Evolutionary conservation across 768 basidiomycete genomes (phyloP), one percentile per base, ranked within the genome.

Genomic region (Tulasnella sp.): DNA sequence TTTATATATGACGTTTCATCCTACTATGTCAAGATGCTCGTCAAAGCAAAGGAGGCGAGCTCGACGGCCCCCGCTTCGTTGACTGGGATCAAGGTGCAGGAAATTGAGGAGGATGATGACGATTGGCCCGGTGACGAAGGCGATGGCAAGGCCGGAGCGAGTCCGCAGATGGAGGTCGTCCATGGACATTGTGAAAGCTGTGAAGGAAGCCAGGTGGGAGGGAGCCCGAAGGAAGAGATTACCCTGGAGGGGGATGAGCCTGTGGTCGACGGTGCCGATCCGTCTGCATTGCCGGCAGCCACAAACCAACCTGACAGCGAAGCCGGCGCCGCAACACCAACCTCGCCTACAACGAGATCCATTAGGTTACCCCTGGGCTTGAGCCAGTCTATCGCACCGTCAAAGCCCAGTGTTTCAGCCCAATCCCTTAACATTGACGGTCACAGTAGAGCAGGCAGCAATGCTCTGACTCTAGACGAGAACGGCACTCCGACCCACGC

Each of bases 1-100:
- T 96, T 96, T 84, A 91, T 96, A 82, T 96, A 96, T 77, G 93
- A 95, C 79, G 87, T 94, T 0, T 89, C 90, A 2, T 87, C 89
- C 79, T 93, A 94, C 79, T 94, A 96, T 79, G 86, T 92, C 36
- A 85, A 94, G 34, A 83, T 97, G 17, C 86, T 96, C 36, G 82
- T 91, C 11, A 86, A 92, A 37, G 92, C 91, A 22, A 88, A 86
- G 80, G 90, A 90, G 75, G 93, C 91, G 77, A 85, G 88, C 68
- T 91, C 87, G 79, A 88, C 91, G 0, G 93, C 93, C 0, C 93
- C 94, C 3, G 93, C 93, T 8, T 93, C 92, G 80, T 84, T 93
- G 68, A 95, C 93, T 0, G 94, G 94, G 0, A 91, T 94, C 77
- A 93, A 91, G 85, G 92, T 95, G 76, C 91, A 93, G 1, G 94